Percentiles rank a stretch among this genome's conserved stretches.
Evolutionary conservation across 2,329 filamentous ascomycete species (phyloP).

Genomic region (Thelonectria blattea): DNA sequence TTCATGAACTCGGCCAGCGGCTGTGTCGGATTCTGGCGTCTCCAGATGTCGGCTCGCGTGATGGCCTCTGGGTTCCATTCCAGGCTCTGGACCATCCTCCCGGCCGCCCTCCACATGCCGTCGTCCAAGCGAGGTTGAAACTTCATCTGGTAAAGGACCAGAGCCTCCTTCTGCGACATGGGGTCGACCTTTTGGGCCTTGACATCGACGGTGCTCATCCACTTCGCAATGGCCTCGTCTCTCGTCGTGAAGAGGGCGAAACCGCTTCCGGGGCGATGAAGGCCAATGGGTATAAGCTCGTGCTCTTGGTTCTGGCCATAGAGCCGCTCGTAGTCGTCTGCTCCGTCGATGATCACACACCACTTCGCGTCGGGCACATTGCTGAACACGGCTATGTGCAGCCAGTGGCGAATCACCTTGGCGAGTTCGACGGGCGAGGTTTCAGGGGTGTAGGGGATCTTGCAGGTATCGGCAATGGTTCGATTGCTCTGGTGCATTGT

Average conservation of each 20-base stretch:
- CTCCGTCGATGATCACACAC: slow-evolving; percentile 5
- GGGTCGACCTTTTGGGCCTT: neutral
- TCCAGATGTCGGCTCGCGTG: neutral
- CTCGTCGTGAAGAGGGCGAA: neutral
- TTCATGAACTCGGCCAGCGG: neutral
- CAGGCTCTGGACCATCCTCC: neutral
- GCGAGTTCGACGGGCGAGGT: neutral
- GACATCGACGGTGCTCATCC: neutral
- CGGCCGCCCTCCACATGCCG: neutral
- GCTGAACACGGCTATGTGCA: neutral
- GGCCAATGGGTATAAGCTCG: neutral
- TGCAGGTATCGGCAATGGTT: neutral
- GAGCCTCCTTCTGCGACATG: neutral
- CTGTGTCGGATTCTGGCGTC: neutral
- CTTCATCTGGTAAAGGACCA: neutral
- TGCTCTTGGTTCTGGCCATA: neutral
- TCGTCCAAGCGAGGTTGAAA: neutral
- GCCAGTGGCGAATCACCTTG: neutral
- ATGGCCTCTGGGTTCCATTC: neutral
- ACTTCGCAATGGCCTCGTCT: neutral
- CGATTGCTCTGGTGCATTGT: neutral
- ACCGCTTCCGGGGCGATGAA: neutral
- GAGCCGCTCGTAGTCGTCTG: neutral
- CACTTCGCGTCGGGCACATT: neutral
- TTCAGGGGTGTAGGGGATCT: neutral